phyloP scores from a whole-genome alignment of 768 basidiomycete genomes.

The Suillus plorans region DNA sequence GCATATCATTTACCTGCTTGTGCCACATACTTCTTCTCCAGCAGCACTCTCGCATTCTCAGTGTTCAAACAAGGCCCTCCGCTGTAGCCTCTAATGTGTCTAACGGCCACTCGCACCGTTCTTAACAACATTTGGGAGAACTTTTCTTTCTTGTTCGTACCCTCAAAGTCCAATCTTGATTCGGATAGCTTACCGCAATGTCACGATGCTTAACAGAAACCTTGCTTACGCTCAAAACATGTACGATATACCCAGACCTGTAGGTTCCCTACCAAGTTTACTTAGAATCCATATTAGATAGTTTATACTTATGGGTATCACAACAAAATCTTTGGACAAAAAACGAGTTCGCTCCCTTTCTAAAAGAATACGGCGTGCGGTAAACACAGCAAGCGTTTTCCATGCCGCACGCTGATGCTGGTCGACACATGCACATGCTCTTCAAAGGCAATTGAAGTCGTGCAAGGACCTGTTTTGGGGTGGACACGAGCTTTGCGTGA shows the following conservation, averaged over 20 bases:
- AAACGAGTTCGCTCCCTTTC: background rate
- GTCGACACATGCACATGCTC: background rate
- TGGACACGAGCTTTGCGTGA: background rate
- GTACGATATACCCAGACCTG: background rate
- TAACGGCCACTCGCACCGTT: background rate
- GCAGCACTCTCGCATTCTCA: background rate
- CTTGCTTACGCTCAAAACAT: background rate
- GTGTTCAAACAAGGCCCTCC: background rate
- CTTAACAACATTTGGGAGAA: background rate
- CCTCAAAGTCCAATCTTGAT: background rate
- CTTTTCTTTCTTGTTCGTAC: too few relatives aligned
- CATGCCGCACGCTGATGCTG: background rate
- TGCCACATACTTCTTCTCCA: too few relatives aligned
- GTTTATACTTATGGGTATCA: background rate
- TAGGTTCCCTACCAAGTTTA: background rate
- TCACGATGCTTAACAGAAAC: background rate
- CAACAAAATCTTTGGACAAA: background rate
- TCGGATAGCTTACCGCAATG: too few relatives aligned
- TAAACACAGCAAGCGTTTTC: background rate
- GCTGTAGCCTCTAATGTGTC: background rate
- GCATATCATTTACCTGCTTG: too few relatives aligned
- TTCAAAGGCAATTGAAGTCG: background rate
- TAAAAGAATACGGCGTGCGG: background rate
- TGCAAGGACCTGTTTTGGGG: background rate
- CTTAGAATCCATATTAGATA: background rate